Conservation (phyloP, 768 basidiomycete genomes). For the Naganishia vishniacii region DNA sequence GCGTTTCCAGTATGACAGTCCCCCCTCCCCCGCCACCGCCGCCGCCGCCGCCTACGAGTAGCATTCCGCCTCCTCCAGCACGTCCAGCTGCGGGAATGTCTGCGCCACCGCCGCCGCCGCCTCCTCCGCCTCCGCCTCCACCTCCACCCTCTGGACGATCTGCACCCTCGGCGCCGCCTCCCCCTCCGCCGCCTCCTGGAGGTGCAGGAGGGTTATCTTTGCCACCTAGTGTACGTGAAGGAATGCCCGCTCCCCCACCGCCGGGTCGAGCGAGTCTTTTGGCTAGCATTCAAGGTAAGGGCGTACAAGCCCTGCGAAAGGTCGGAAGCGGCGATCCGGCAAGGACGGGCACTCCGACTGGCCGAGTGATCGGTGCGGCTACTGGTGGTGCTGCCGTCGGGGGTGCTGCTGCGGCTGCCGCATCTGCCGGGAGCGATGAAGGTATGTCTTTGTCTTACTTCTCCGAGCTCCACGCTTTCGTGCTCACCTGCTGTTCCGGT, state of each 20-base stretch:
- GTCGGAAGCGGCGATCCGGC: slow-evolving; percentile 34
- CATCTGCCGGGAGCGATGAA: slow-evolving; percentile 14
- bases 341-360: slow-evolving; percentile 35
- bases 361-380: slow-evolving; percentile 26
- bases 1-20: not conserved
- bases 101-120: slow-evolving; percentile 48
- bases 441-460: not conserved
- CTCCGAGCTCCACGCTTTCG: no score
- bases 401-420: slow-evolving; percentile 32
- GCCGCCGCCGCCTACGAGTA: slow-evolving; percentile 44
- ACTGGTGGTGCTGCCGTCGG: slow-evolving; percentile 37
- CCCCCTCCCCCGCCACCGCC: slow-evolving; percentile 45
- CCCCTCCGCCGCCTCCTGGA: slow-evolving; percentile 49
- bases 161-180: slow-evolving; percentile 46
- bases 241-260: slow-evolving; percentile 45
- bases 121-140: slow-evolving; percentile 51
- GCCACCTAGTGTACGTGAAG: slow-evolving; percentile 29
- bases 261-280: slow-evolving; percentile 57
- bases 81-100: slow-evolving; percentile 32
- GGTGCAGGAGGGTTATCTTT: slow-evolving; percentile 30
- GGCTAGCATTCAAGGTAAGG: slow-evolving; percentile 75
- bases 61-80: slow-evolving; percentile 32
- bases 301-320: slow-evolving; percentile 66
- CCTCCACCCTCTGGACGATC: slow-evolving; percentile 40
- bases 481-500: not conserved